Percentiles rank a stretch among this genome's conserved stretches.
Evolutionary conservation across 1,284 basidiomycete genomes (phyloP).

Genomic region (Cutaneotrichosporon dermatis): DNA sequence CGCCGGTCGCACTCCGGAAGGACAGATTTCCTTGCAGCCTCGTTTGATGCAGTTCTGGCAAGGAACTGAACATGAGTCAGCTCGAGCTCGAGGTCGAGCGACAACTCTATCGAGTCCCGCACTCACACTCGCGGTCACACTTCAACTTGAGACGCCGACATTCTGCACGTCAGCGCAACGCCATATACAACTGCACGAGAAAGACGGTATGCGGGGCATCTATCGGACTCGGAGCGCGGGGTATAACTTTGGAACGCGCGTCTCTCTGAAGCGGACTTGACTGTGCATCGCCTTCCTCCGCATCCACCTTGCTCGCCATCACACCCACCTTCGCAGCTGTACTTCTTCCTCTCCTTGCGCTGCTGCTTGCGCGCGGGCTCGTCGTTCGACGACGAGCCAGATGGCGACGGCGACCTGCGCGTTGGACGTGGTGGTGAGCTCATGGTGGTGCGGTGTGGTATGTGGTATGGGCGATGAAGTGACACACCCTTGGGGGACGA

Average conservation of each 20-base stretch:
- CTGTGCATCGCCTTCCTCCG: not conserved
- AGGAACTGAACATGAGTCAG: constrained; percentile 17
- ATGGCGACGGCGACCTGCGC: constrained; percentile 5
- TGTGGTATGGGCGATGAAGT: no score
- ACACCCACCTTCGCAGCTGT: constrained; percentile 7
- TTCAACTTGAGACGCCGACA: constrained; percentile 29
- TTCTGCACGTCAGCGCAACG: constrained; percentile 10
- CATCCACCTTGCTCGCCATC: not conserved
- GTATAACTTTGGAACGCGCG: no score
- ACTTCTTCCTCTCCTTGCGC: constrained; percentile 9
- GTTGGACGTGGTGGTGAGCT: constrained; percentile 1
- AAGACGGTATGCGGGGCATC: no score
- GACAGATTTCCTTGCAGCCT: constrained; percentile 29
- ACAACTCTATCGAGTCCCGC: no score
- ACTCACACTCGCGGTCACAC: constrained; percentile 24
- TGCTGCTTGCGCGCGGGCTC: constrained; percentile 3
- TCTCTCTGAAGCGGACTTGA: not conserved
- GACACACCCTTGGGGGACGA: no score
- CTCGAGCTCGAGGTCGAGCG: no score
- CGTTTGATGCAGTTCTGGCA: constrained; percentile 33
- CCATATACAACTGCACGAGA: no score
- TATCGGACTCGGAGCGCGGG: no score
- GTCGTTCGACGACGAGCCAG: not conserved
- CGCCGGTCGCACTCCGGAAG: constrained; percentile 24
- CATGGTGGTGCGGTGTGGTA: not conserved